Evolutionary conservation across 257 asterid species (phyloP).

Genomic region (Solanum pennellii): DNA sequence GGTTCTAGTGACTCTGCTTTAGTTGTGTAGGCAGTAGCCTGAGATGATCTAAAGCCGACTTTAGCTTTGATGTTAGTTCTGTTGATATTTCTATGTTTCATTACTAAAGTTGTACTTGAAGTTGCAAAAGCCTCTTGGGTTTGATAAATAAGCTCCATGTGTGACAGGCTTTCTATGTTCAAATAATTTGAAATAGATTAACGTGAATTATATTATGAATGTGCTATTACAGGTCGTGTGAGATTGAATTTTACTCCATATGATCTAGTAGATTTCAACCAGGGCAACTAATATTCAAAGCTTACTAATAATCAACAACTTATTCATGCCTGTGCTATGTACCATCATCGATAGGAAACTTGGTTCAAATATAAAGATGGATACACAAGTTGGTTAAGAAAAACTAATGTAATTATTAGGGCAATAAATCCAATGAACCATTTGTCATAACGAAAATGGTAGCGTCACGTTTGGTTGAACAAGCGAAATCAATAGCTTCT

Average conservation of each 20-base stretch:
- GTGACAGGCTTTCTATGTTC: background rate
- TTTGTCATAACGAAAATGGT: background rate
- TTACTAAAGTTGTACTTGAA: background rate
- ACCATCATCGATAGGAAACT: background rate
- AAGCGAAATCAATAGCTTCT: no score
- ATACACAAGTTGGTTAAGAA: background rate
- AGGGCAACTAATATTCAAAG: background rate
- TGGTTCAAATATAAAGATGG: background rate
- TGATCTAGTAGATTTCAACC: background rate
- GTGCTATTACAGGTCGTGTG: background rate
- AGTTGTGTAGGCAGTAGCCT: background rate
- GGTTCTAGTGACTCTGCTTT: background rate
- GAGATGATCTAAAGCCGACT: background rate
- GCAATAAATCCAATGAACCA: background rate
- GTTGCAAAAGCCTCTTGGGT: background rate
- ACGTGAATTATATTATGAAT: background rate
- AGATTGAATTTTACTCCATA: background rate
- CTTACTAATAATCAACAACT: background rate
- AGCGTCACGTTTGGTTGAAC: background rate
- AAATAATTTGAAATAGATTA: background rate
- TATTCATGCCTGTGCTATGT: background rate
- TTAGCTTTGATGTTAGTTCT: background rate
- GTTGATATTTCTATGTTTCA: background rate
- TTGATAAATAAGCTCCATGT: background rate
- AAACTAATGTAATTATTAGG: background rate